Conservation (phyloP, 768 basidiomycete species). For the Mycena maculata region DNA sequence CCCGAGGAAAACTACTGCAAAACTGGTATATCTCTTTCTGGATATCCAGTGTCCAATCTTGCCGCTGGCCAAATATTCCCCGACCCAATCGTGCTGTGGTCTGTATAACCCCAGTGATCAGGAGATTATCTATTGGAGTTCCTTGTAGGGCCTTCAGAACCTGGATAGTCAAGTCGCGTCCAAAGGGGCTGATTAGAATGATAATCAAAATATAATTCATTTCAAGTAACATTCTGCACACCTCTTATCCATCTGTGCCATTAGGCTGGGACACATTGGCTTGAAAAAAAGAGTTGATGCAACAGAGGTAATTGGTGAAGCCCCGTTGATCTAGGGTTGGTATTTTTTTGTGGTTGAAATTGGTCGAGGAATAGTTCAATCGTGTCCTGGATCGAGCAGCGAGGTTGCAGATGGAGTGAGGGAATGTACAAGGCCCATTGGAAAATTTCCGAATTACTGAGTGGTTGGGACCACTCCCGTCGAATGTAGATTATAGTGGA, state of each 20-base stretch:
- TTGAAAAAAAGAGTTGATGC: not conserved
- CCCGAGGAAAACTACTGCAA: not conserved
- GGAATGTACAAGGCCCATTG: slow-evolving; percentile 12
- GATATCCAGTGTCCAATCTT: not conserved
- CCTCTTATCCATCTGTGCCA: slow-evolving; percentile 7
- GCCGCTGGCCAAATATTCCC: not conserved
- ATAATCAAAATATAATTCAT: not conserved
- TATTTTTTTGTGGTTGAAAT: not conserved
- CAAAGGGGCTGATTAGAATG: not conserved
- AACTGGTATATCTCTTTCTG: not conserved
- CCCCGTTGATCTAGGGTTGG: not conserved
- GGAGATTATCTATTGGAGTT: not conserved
- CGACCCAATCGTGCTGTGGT: not conserved
- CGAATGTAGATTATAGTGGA: not conserved
- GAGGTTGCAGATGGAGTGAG: not conserved
- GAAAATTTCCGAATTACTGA: not conserved
- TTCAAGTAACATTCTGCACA: not conserved
- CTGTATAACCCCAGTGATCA: not conserved
- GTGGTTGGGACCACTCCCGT: not conserved
- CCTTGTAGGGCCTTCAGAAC: not conserved
- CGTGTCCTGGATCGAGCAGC: not conserved
- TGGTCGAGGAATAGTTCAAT: not conserved
- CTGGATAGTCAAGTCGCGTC: not conserved
- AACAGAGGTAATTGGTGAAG: slow-evolving; percentile 9
- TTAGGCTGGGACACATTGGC: not conserved